Conservation (phyloP, 495 filamentous ascomycete species). For the Penicillium taxi region DNA sequence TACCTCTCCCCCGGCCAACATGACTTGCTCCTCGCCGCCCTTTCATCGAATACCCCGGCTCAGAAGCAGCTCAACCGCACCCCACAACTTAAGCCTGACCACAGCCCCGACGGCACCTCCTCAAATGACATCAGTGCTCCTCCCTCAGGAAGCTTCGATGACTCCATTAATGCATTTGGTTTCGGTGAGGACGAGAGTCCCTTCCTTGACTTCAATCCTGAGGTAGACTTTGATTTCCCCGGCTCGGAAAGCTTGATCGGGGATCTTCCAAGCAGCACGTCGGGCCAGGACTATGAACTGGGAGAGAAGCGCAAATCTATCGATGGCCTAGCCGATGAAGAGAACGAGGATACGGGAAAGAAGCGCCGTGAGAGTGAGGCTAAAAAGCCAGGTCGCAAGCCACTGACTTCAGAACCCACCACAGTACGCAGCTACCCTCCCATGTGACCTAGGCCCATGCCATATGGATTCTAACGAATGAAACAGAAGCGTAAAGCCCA, state of each 20-base stretch:
- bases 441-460: too few relatives aligned
- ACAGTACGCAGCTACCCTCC: slow-evolving; percentile 70
- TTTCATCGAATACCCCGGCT: slow-evolving; percentile 64
- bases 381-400: slow-evolving; percentile 96
- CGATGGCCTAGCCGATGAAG: slow-evolving; percentile 59
- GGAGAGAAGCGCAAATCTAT: slow-evolving; percentile 73
- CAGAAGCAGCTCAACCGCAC: slow-evolving; percentile 24
- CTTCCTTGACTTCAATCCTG: slow-evolving; percentile 72
- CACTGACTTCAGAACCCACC: slow-evolving; percentile 88
- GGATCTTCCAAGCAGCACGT: slow-evolving; percentile 53
- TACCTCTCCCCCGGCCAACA: slow-evolving; percentile 76
- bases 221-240: slow-evolving; percentile 61
- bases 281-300: slow-evolving; percentile 42
- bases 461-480: slow-evolving; percentile 37
- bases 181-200: slow-evolving; percentile 62
- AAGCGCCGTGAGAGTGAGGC: slow-evolving; percentile 77
- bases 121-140: slow-evolving; percentile 37
- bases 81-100: slow-evolving; percentile 19
- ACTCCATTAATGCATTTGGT: slow-evolving; percentile 35
- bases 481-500: slow-evolving; percentile 94
- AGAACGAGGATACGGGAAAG: slow-evolving; percentile 59
- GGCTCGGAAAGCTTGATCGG: slow-evolving; percentile 62
- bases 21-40: slow-evolving; percentile 76
- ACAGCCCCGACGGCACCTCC: slow-evolving; percentile 29
- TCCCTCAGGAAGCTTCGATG: slow-evolving; percentile 45